Conservation (phyloP, 2,329 filamentous ascomycete species). For the Paecilomyces sp. region DNA sequence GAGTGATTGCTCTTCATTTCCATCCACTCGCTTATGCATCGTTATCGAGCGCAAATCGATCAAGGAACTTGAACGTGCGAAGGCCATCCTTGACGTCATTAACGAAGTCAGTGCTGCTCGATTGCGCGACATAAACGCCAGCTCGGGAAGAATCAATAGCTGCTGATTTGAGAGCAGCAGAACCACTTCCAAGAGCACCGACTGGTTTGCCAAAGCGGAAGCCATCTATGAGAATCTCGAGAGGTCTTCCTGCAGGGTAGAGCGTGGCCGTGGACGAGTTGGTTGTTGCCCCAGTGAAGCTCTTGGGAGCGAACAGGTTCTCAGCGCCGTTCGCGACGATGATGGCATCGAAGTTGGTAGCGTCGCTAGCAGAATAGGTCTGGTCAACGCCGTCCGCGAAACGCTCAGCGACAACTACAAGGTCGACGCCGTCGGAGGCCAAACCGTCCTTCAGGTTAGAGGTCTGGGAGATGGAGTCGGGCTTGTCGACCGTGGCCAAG, state of each 20-base stretch:
- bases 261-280: constrained; percentile 42
- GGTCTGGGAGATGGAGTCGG: constrained; percentile 44
- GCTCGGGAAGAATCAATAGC: constrained; percentile 34
- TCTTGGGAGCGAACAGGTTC: constrained; percentile 39
- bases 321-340: constrained; percentile 51
- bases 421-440: constrained; percentile 41
- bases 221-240: constrained; percentile 55
- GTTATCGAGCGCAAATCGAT: constrained; percentile 54
- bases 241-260: constrained; percentile 57
- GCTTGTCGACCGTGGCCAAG: constrained; percentile 42
- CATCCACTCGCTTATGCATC: background rate
- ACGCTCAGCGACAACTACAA: constrained; percentile 55
- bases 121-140: constrained; percentile 27
- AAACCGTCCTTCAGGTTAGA: constrained; percentile 41
- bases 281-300: constrained; percentile 11
- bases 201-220: constrained; percentile 67
- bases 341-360: constrained; percentile 39
- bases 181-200: constrained; percentile 47
- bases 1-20: background rate
- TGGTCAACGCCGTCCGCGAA: constrained; percentile 49
- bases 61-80: constrained; percentile 58
- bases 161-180: constrained; percentile 32
- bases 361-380: constrained; percentile 61
- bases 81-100: constrained; percentile 51
- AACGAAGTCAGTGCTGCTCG: constrained; percentile 34